phyloP scores from a whole-genome alignment of 2,329 filamentous ascomycete genomes.

The Diaporthe eres region DNA sequence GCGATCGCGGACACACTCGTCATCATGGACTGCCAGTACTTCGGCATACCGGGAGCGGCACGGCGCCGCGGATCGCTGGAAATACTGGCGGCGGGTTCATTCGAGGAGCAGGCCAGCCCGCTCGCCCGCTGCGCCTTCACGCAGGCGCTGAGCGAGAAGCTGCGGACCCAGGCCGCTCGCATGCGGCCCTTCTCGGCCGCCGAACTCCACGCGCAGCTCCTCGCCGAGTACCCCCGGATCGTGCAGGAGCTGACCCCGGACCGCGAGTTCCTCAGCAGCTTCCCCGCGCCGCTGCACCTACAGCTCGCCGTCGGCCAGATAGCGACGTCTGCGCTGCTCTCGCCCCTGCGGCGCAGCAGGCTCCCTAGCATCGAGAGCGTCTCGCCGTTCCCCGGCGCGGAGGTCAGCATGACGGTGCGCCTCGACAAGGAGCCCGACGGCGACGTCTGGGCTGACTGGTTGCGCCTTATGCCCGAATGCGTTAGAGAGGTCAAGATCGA shows the following conservation, averaged over 20 bases:
- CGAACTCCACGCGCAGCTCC: constrained; percentile 67
- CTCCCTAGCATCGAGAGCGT: constrained; percentile 46
- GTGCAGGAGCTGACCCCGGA: constrained; percentile 65
- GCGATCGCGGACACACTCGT: constrained; percentile 69
- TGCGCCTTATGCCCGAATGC: constrained; percentile 70
- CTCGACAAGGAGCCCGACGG: constrained; percentile 66
- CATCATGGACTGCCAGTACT: constrained; percentile 72
- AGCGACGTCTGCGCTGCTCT: constrained; percentile 69
- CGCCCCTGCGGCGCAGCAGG: constrained; percentile 58
- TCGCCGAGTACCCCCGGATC: constrained; percentile 66
- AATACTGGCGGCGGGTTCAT: constrained; percentile 68
- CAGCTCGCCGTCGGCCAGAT: constrained; percentile 68
- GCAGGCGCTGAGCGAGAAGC: constrained; percentile 62
- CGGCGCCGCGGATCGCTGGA: constrained; percentile 69
- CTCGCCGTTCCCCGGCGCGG: constrained; percentile 50
- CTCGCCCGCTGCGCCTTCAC: constrained; percentile 69
- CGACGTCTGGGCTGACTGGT: constrained; percentile 71
- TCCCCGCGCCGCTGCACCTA: constrained; percentile 68
- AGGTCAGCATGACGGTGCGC: constrained; percentile 65
- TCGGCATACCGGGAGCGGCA: constrained; percentile 66
- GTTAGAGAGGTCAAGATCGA: constrained; percentile 70
- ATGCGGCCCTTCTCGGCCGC: constrained; percentile 61
- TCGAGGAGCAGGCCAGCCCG: constrained; percentile 62
- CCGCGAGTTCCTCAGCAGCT: constrained; percentile 61
- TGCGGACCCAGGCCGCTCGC: constrained; percentile 60